Evolutionary conservation across 768 basidiomycete genomes (phyloP), one percentile per base, ranked within the genome.

Genomic region (Kwoniella europaea): DNA sequence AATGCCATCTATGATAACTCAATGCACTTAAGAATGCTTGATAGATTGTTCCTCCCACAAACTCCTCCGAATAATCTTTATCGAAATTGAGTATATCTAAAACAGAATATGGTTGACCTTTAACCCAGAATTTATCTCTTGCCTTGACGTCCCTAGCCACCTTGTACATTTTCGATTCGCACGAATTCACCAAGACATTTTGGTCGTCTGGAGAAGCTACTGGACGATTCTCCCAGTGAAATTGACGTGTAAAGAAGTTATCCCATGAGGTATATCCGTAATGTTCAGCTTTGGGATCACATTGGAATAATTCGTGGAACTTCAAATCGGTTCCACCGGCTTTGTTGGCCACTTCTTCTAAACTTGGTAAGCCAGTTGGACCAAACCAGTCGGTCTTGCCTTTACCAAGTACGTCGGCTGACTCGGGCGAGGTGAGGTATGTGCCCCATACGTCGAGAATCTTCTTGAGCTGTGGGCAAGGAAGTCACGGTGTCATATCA

Each of bases 1-100:
- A 82, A 79, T 88, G 88, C 89, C 89, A 90, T 71, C 89, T 87
- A 74, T 90, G 90, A 74, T 89, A 90, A 41, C 86, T 85, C 29
- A 85, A 74, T 2, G 88, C 85, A 63, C 84, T 85, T 69, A 91
- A 86, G 82, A 89, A 89, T 0, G 86, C 88, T 74, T 90, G 89
- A 79, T 85, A 85, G 44, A 85, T 72, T 1, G 84, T 84, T 2
- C 86, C 89, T 10, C 87, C 88, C 5, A 85, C 83, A 71, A 89
- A 88, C 20, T 85, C 78, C 1, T 84, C 67, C 0, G 86, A 80
- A 10, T 71, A 66, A 65, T 81, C 76, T 0, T 84, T 74, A 69
- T 88, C 86, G 50, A 84, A 77, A 57, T 85, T 75, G 29, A 90
- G 86, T 83, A 90, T 88, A 74, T 89, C 86, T 10, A 77, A 43